Evolutionary conservation across 208 protist genomes (phyloP), one percentile per base, ranked within the genome.

Genomic region (Sergeia podlipaevii): DNA sequence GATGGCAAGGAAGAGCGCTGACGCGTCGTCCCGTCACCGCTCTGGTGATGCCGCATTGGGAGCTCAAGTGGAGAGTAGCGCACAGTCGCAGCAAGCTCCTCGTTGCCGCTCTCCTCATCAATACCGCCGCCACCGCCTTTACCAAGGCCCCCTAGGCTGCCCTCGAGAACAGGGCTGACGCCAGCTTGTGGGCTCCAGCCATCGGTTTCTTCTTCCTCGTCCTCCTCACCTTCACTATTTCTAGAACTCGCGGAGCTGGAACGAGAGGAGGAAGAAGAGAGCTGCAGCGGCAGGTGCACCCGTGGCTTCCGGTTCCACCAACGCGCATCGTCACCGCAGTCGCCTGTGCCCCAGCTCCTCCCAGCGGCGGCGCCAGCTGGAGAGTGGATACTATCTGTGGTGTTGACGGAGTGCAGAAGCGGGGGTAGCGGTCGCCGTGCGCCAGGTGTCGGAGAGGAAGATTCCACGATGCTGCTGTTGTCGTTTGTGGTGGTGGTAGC

Each of bases 231-330:
- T 10, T 38, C 39, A n/a, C n/a, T 17, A 6, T 5, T 20, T n/a
- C n/a, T n/a, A n/a, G n/a, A n/a, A 15, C 39, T 20, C 18, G 7
- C 18, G 39, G 10, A 45, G 39, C 39, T 45, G n/a, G 17, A 15
- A 6, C 24, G 17, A 21, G 39, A 45, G 39, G 17, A 15, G 39
- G 17, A 45, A 21, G 17, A 15, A 21, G 10, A 20, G 39, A 6
- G 17, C 10, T 6, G 39, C 6, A 20, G 7, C 18, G 39, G 39
- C 15, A 45, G 39, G 33, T n/a, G 33, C 7, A 45, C 39, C 18
- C 39, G 39, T n/a, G 24, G 17, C 17, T 45, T 45, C 5, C 39
- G 39, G n/a, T 45, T 45, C 39, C 39, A 45, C 39, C 39, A 45
- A 15, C 18, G 39, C 39, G 17, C 39, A 21, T 20, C 24, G n/a